Percentiles rank a stretch among this genome's conserved stretches.
phyloP scores from a whole-genome alignment of 495 filamentous ascomycete genomes.

The Letharia lupina region DNA sequence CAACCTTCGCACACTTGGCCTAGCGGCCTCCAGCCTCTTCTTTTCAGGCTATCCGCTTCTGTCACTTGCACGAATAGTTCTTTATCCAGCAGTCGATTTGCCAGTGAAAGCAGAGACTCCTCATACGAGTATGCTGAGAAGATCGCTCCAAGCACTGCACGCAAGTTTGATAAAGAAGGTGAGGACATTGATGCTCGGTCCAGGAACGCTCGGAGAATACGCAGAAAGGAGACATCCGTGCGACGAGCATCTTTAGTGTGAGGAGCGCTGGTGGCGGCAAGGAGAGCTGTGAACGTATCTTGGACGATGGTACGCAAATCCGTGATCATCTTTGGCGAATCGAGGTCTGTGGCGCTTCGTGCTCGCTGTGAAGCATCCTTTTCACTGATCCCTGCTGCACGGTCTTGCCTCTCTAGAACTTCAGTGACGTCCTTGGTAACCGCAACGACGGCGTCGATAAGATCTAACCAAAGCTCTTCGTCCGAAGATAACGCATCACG shows the following conservation, averaged over 20 bases:
- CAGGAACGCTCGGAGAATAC: slow-evolving; percentile 85
- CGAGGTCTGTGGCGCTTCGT: neutral
- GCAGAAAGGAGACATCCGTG: slow-evolving; percentile 71
- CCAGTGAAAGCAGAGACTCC: slow-evolving; percentile 72
- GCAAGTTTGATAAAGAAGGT: slow-evolving; percentile 77
- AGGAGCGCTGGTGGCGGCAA: slow-evolving; percentile 51
- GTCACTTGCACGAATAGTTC: slow-evolving; percentile 81
- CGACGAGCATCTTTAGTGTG: slow-evolving; percentile 32
- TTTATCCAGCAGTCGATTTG: slow-evolving; percentile 78
- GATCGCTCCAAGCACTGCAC: slow-evolving; percentile 74
- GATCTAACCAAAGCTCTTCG: slow-evolving; percentile 81
- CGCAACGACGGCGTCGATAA: slow-evolving; percentile 76
- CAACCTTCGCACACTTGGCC: slow-evolving; percentile 85
- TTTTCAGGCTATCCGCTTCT: slow-evolving; percentile 63
- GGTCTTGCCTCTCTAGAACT: slow-evolving; percentile 27
- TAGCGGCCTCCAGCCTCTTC: slow-evolving; percentile 80
- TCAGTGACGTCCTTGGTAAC: slow-evolving; percentile 58
- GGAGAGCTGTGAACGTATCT: slow-evolving; percentile 79
- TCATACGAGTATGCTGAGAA: slow-evolving; percentile 96
- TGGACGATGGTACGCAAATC: slow-evolving; percentile 74
- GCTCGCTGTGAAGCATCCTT: neutral
- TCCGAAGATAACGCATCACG: slow-evolving; percentile 62
- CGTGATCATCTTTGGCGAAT: slow-evolving; percentile 43
- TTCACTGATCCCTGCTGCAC: slow-evolving; percentile 1
- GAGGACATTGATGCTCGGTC: slow-evolving; percentile 70